Percentiles rank a stretch among this genome's conserved stretches.
Conservation (phyloP, 306 rosid genomes). For the Ammopiptanthus mongolicus region DNA sequence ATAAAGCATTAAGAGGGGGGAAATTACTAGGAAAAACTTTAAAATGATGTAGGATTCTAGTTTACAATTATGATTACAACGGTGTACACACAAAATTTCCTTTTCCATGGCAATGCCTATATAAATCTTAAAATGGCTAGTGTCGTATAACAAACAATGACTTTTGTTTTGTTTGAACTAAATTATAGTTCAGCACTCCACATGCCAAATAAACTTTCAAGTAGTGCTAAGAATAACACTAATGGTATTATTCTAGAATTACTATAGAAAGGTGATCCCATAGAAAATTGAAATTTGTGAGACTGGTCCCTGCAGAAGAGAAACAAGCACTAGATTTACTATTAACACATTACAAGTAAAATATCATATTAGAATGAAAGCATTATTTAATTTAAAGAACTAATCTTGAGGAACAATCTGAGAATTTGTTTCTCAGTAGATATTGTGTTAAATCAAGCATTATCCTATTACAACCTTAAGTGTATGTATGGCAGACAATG, state of each 20-base stretch:
- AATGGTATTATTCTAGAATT: constrained; percentile 30
- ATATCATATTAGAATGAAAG: background rate
- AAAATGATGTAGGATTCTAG: background rate
- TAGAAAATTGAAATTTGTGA: constrained; percentile 71
- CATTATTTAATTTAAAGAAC: background rate
- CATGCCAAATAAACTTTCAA: constrained; percentile 32
- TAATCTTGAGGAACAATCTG: background rate
- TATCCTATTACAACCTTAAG: background rate
- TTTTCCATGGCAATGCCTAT: background rate
- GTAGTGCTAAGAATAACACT: constrained; percentile 28
- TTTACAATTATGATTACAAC: constrained; percentile 3
- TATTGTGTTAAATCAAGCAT: background rate
- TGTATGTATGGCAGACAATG: background rate
- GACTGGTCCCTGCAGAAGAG: constrained; percentile 70
- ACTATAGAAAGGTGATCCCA: constrained; percentile 30
- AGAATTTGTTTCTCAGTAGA: background rate
- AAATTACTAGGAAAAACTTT: background rate
- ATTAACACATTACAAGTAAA: background rate
- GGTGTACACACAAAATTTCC: constrained; percentile 19
- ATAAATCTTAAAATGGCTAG: background rate
- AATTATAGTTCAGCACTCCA: constrained; percentile 17
- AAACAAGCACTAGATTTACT: constrained; percentile 7
- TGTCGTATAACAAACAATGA: constrained; percentile 14
- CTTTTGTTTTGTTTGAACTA: background rate
- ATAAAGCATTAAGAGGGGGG: background rate